Evolutionary conservation across 2,329 filamentous ascomycete species (phyloP).

Genomic region (Fonsecaea pugnacius): DNA sequence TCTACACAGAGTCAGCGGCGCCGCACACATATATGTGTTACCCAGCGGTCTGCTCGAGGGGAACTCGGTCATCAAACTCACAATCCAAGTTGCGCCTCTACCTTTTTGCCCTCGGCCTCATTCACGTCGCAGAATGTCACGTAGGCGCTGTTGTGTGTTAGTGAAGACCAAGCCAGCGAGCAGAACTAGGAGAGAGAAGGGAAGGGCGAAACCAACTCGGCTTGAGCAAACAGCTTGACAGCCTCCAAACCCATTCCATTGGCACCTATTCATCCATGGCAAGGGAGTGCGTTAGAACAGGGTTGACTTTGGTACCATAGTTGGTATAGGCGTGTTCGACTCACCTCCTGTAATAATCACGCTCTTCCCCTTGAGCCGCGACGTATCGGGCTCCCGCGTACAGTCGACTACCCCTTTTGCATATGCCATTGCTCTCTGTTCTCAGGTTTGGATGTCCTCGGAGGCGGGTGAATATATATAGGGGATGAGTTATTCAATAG

Average conservation of each 20-base stretch:
- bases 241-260: neutral
- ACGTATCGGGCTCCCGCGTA: neutral
- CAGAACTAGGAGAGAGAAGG: too few species aligned
- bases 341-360: neutral
- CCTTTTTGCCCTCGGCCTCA: slow-evolving; percentile 48
- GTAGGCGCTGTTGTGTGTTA: neutral
- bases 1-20: neutral
- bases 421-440: neutral
- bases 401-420: neutral
- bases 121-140: slow-evolving; percentile 39
- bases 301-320: too few species aligned
- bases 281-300: too few species aligned
- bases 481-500: too few species aligned
- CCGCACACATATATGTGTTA: too few species aligned
- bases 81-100: slow-evolving; percentile 9
- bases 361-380: neutral
- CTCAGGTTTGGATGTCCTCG: too few species aligned
- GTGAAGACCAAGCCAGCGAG: too few species aligned
- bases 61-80: neutral
- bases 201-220: neutral
- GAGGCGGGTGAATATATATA: too few species aligned
- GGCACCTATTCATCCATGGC: neutral
- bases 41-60: neutral
- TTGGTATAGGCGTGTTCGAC: neutral
- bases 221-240: neutral